These are phyloP conservation scores for Chaetomium cochliodes DNA, from an alignment of 495 filamentous ascomycete genomes.

Conservation along the genomic window DNA sequence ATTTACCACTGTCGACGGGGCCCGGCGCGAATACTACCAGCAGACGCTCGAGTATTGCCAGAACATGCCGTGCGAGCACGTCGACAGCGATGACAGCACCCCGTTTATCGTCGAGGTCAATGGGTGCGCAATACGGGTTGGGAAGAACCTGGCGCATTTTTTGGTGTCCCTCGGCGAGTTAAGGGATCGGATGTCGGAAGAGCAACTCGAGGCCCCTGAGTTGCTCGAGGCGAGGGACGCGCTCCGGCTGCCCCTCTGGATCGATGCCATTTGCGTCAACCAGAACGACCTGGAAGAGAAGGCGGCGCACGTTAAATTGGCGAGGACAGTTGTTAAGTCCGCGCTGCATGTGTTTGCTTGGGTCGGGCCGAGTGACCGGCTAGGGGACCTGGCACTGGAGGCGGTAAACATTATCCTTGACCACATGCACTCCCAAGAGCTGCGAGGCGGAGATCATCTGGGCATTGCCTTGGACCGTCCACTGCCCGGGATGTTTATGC, in stretches of 20 bases:
- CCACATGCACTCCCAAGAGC: neutral
- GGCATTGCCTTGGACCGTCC: too few species aligned
- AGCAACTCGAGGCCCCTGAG: neutral
- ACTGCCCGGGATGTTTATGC: neutral
- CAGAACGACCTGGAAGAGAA: neutral
- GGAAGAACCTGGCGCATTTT: neutral
- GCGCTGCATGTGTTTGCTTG: neutral
- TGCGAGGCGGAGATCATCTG: neutral
- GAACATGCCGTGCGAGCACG: neutral
- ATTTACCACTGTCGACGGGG: neutral
- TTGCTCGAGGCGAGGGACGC: neutral
- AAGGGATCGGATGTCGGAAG: neutral
- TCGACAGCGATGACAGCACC: neutral
- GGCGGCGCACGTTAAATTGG: neutral
- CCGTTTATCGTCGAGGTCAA: neutral
- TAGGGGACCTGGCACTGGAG: neutral
- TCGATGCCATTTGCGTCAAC: neutral
- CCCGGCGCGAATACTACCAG: neutral
- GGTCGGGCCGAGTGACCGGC: neutral
- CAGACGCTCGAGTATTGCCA: neutral
- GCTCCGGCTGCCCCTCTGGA: neutral
- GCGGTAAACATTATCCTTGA: neutral
- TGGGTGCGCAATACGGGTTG: neutral
- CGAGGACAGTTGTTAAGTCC: neutral
- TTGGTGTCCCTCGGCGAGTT: neutral